These are phyloP conservation scores for Opeltia flavorubescens DNA, from an alignment of 495 filamentous ascomycete genomes.

Conservation along the genomic window DNA sequence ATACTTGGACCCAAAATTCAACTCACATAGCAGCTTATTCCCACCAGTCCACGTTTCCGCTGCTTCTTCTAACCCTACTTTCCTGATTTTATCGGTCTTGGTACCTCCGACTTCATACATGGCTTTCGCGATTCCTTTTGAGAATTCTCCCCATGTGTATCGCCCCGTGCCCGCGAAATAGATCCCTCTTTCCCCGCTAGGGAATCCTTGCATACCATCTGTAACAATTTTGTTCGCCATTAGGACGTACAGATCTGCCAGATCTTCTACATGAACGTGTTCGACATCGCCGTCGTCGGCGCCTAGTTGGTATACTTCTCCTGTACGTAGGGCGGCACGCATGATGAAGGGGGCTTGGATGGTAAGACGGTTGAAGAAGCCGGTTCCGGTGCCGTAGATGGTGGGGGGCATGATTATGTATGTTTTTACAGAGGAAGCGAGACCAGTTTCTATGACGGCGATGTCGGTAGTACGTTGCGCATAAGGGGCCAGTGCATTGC, in stretches of 20 bases:
- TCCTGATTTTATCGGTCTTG: conserved; percentile 17
- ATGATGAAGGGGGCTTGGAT: conserved; percentile 26
- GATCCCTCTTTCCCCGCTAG: conserved; percentile 28
- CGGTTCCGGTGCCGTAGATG: conserved; percentile 33
- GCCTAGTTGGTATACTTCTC: conserved; percentile 20
- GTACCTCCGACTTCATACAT: conserved; percentile 19
- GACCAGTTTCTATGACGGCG: conserved; percentile 26
- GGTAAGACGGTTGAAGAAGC: conserved; percentile 25
- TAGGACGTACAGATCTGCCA: conserved; percentile 26
- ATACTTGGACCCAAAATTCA: conserved; percentile 23
- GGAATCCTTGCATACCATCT: conserved; percentile 16
- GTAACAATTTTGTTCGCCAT: conserved; percentile 11
- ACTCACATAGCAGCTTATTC: conserved; percentile 20
- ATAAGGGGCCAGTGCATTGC: conserved; percentile 23
- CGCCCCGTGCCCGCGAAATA: conserved; percentile 30
- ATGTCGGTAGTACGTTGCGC: conserved; percentile 33
- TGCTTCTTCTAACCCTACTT: conserved; percentile 22
- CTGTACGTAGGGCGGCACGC: conserved; percentile 16
- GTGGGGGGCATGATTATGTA: conserved; percentile 33
- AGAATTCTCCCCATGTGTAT: conserved; percentile 25
- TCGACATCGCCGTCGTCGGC: conserved; percentile 31
- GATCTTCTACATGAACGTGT: conserved; percentile 33
- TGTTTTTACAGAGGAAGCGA: conserved; percentile 26
- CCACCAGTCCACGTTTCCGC: conserved; percentile 18
- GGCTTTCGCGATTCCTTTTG: conserved; percentile 24